phyloP scores from a whole-genome alignment of 257 asterid genomes.

The Solanum phureja region DNA sequence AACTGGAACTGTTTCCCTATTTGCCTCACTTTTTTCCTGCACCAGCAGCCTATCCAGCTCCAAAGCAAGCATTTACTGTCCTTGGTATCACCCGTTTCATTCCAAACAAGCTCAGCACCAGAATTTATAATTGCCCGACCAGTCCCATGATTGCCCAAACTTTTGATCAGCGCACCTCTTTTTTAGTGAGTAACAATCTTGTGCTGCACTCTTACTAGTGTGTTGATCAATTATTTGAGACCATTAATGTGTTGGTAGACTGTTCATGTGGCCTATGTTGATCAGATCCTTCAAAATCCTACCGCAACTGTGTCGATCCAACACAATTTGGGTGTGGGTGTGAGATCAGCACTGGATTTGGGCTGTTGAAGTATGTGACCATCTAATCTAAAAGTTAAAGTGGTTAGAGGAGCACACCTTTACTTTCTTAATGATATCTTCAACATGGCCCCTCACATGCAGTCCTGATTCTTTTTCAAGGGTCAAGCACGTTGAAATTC shows the following conservation, averaged over 20 bases:
- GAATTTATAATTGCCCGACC: background rate
- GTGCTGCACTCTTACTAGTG: background rate
- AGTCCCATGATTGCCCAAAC: background rate
- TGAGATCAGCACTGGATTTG: background rate
- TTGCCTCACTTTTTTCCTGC: background rate
- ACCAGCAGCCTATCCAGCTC: background rate
- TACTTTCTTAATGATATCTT: background rate
- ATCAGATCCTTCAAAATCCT: background rate
- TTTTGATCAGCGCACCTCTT: background rate
- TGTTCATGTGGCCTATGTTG: background rate
- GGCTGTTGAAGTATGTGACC: background rate
- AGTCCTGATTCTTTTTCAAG: background rate
- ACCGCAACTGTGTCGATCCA: background rate
- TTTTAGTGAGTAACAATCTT: background rate
- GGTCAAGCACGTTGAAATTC: background rate
- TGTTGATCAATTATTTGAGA: background rate
- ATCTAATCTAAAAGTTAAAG: background rate
- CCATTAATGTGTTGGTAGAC: background rate
- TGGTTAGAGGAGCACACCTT: background rate
- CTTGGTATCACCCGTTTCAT: background rate
- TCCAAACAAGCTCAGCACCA: background rate
- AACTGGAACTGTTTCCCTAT: background rate
- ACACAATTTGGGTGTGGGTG: background rate
- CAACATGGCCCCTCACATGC: background rate
- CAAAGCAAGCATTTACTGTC: background rate